Conservation (phyloP, 768 basidiomycete species). For the Agrocybe praecox region DNA sequence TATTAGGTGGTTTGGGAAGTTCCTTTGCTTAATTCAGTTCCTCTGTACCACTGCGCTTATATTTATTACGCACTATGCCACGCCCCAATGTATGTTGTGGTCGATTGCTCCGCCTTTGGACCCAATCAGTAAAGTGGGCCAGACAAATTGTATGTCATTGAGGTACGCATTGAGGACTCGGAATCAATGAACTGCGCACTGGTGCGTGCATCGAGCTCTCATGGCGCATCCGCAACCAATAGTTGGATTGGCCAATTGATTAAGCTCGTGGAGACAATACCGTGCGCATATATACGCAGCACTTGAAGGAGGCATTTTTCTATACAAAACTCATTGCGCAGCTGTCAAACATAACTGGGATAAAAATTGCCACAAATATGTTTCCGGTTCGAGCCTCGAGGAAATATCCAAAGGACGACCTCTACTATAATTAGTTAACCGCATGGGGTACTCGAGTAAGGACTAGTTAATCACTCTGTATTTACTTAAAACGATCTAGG, state of each 20-base stretch:
- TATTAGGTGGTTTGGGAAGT: constrained; percentile 61
- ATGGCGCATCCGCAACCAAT: not conserved
- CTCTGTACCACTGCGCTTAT: not conserved
- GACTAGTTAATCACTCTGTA: not conserved
- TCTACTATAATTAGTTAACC: not conserved
- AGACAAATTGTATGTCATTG: too few species aligned
- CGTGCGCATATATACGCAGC: not conserved
- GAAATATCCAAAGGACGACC: not conserved
- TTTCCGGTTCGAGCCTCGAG: not conserved
- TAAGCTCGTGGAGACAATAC: not conserved
- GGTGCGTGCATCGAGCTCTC: not conserved
- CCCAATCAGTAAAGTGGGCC: not conserved
- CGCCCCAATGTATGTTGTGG: not conserved
- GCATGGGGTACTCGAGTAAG: not conserved
- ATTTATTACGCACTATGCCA: not conserved
- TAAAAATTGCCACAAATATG: not conserved
- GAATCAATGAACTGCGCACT: not conserved
- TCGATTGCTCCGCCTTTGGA: not conserved
- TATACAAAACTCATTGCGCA: not conserved
- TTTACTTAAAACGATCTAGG: not conserved
- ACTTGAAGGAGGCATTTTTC: not conserved
- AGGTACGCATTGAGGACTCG: not conserved
- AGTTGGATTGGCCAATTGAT: not conserved
- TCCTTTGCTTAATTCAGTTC: constrained; percentile 43
- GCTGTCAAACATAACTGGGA: not conserved